A percentile compares a stretch with the other conserved stretches of the same genome.
Conservation (phyloP, 202 grass and related monocot genomes). For the Thinopyrum obtusiflorum region DNA sequence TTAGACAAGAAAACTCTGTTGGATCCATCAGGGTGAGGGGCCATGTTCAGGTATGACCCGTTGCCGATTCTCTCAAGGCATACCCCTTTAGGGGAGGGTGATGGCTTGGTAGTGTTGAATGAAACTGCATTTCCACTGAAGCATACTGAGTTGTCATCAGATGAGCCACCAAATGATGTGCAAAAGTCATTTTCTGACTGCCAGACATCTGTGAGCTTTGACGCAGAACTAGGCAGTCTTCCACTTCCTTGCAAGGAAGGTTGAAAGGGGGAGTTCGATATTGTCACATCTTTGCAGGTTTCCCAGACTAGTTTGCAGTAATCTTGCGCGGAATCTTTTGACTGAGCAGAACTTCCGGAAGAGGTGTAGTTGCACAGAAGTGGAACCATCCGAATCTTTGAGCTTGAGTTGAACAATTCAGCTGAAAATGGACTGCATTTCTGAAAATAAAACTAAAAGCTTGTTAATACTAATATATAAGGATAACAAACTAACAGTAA, state of each 20-base stretch:
- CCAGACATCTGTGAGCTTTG: constrained; percentile 73
- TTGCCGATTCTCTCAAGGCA: constrained; percentile 80
- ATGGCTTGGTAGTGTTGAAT: constrained; percentile 53
- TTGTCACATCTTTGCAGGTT: constrained; percentile 63
- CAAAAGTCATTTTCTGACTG: constrained; percentile 75
- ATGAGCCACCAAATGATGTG: constrained; percentile 60
- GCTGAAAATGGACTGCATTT: constrained; percentile 71
- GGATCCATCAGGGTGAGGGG: constrained; percentile 75
- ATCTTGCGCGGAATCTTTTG: constrained; percentile 57
- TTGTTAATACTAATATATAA: not conserved
- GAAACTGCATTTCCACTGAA: constrained; percentile 67
- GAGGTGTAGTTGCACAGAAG: constrained; percentile 64
- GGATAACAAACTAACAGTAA: not conserved
- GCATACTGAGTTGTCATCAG: constrained; percentile 47
- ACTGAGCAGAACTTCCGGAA: constrained; percentile 36
- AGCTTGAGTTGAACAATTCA: constrained; percentile 55
- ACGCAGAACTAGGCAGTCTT: constrained; percentile 41
- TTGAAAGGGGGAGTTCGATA: constrained; percentile 78
- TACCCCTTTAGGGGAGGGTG: constrained; percentile 61
- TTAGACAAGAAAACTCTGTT: constrained; percentile 75
- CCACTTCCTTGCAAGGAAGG: constrained; percentile 53
- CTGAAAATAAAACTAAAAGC: constrained; percentile 33
- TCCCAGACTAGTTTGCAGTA: constrained; percentile 73
- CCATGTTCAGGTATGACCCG: constrained; percentile 81
- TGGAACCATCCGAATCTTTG: constrained; percentile 55